Base-by-base conservation (phyloP, 225 moss, liverwort and hornwort species). In the Sphagnum tenellum region DNA sequence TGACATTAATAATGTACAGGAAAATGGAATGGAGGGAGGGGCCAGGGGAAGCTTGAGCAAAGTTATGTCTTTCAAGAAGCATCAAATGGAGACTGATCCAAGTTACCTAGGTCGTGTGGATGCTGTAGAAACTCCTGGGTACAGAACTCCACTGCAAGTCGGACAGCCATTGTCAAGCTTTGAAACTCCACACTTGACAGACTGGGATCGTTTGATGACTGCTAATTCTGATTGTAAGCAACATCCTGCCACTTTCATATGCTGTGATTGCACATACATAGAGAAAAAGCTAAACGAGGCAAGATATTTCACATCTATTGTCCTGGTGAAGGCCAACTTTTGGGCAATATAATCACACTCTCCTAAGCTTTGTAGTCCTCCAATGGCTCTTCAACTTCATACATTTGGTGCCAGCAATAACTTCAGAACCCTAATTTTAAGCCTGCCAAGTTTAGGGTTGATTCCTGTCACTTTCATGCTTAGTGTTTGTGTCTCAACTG, bases 141-240 rank as follows among this genome's bases (percentile, higher is more conserved):
- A 65, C 56, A 82, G 77, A 63, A 60, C 61, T 12, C 77, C 78
- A 6, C 67, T 63, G 13, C 12, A 60, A 47, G 56, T 71, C 45
- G 78, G 81, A 62, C 72, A 64, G 53, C 72, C 69, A 8, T 60
- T 89, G 53, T 76, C 63, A 61, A 67, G 55, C 7, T 75, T 69
- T 71, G 72, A 78, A 49, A 91, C 94, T 70, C 89, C 94, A 48
- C 91, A 91, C 44, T 67, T 84, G 85, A 91, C 85, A 55, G 91
- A 94, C 60, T 94, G 94, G 94, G 87, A 94, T 65, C 87, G 91
- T 64, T 64, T 94, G 61, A 89, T 94, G 91, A 84, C 77, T 61
- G 77, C 78, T 46, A 87, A 86, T 72, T 69, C 86, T 12, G 78
- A 81, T 62, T 73, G 94, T 94, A 72, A 91, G 91, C 75, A 59